Evolutionary conservation across 2,329 filamentous ascomycete genomes (phyloP), one percentile per base, ranked within the genome.

Genomic region (Chaetomiaceae sp.): DNA sequence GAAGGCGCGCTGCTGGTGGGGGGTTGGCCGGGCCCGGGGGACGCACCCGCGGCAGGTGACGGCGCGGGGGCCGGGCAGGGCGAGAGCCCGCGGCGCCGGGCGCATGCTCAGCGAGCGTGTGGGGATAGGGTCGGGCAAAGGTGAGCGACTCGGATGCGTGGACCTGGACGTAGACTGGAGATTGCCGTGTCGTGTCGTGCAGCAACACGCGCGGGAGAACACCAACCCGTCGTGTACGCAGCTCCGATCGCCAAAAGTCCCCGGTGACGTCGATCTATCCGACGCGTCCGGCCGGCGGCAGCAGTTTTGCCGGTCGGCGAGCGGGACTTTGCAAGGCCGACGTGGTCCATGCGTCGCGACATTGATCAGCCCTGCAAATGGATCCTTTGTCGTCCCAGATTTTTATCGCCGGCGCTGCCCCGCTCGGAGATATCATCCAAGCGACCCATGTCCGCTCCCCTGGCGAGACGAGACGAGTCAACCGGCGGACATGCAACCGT

Each of bases 1-100:
- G 29, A 54, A 47, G 50, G 53, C 15, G 34, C 53, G 51, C 39
- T 42, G 36, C 14, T 45, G 52, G 4, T 30, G 36, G 6, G n/a
- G 29, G 17, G 24, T 15, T 24, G 11, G 15, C 14, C 24, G 11
- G 26, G 6, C 15, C 18, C 26, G 26, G 30, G 45, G 5, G 30
- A 41, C 36, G 37, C 47, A 42, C 5, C 20, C 18, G 7, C 30
- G 24, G 36, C 46, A 44, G 24, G 36, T 9, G 22, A 24, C 22
- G 22, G 22, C 32, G 36, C 19, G 39, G 5, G 12, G 19, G 26
- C 22, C 30, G 30, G 38, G 6, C 6, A 17, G 37, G 6, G 22
- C 11, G 6, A 49, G n/a, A 12, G 30, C 19, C 38, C 38, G 42
- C 29, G 42, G 38, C 19, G 36, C 38, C 17, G 39, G 39, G 6